Conservation (phyloP, 2,329 filamentous ascomycete species). For the Diplodia seriata region DNA sequence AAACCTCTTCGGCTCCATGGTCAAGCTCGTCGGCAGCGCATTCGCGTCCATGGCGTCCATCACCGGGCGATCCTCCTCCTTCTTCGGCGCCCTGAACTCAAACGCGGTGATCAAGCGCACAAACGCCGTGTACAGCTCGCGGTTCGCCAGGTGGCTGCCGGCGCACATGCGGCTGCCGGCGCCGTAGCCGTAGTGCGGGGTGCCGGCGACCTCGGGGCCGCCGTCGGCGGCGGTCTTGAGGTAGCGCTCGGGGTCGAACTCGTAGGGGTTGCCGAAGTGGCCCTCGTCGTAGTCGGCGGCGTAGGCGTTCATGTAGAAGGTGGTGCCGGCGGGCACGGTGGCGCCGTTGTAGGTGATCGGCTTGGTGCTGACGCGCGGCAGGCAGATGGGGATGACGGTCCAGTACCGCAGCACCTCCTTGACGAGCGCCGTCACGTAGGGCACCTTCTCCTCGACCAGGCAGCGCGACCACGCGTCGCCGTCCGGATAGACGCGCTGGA, state of each 20-base stretch:
- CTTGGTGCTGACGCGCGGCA: constrained; percentile 75
- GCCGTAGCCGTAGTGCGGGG: constrained; percentile 58
- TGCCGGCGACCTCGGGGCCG: constrained; percentile 51
- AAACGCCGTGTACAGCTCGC: constrained; percentile 56
- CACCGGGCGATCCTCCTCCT: constrained; percentile 51
- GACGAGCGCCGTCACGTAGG: constrained; percentile 77
- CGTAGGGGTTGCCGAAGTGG: constrained; percentile 69
- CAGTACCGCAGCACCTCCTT: constrained; percentile 82
- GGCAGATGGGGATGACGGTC: constrained; percentile 79
- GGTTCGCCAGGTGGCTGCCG: constrained; percentile 54
- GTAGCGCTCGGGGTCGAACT: constrained; percentile 75
- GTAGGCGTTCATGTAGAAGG: constrained; percentile 82
- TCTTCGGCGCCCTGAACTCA: constrained; percentile 51
- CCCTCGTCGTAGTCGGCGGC: constrained; percentile 74
- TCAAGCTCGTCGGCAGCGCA: constrained; percentile 55
- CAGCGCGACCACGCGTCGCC: constrained; percentile 79
- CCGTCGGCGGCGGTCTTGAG: constrained; percentile 50
- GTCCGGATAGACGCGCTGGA: constrained; percentile 73
- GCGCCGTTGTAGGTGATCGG: constrained; percentile 73
- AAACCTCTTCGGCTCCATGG: constrained; percentile 59
- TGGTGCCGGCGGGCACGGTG: constrained; percentile 75
- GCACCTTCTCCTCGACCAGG: constrained; percentile 74
- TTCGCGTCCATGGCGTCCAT: constrained; percentile 57
- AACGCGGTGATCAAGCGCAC: constrained; percentile 57
- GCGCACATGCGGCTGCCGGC: constrained; percentile 56